Base-by-base conservation (phyloP, 1,284 basidiomycete species). In the Tilletia setariae region DNA sequence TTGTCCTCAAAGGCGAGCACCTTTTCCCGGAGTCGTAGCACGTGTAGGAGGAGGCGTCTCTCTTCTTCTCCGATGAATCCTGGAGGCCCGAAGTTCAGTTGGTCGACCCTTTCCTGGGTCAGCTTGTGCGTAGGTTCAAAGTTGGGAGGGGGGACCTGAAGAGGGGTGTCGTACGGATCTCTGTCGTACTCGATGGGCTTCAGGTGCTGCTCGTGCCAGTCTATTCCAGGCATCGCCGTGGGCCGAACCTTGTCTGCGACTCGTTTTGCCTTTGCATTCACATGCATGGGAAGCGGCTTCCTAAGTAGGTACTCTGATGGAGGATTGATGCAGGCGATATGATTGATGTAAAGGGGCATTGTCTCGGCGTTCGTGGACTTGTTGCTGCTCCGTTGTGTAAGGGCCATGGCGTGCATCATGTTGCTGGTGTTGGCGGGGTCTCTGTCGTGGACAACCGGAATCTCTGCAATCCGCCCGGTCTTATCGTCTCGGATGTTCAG, bases 201-300 rank as follows among this genome's bases (percentile, higher is more conserved):
- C 3, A 53, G 11, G 21, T 21, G 13, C 13, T 53, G 51, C 19
- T 53, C 21, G 28, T 25, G 21, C 21, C 21, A 53, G 51, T 28
- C 28, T 9, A 28, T 11, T 11, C 19, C 9, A 4, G 51, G 51
- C 11, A 25, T 23, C 3, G 51, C 51, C 1, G 51, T 53, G 2
- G 51, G 51, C 25, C 51, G 51, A 53, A 53, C 28, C 51, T 53
- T 53, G 11, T 53, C 51, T 8, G 13, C 51, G 19, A 53, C 51
- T 3, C 9, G 2, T 13, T 53, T 53, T 2, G 21, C 9, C 21
- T 53, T 53, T 2, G 16, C 28, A 13, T 21, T 21, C 4, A n/a
- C 25, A 23, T 21, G 21, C 6, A 23, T 11, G 11, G 35, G 35
- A 40, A 11, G 35, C 4, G 35, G 35, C 11, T 11, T 4, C 4